Conservation (phyloP, 768 basidiomycete genomes). For the Russula griseocarnosa region DNA sequence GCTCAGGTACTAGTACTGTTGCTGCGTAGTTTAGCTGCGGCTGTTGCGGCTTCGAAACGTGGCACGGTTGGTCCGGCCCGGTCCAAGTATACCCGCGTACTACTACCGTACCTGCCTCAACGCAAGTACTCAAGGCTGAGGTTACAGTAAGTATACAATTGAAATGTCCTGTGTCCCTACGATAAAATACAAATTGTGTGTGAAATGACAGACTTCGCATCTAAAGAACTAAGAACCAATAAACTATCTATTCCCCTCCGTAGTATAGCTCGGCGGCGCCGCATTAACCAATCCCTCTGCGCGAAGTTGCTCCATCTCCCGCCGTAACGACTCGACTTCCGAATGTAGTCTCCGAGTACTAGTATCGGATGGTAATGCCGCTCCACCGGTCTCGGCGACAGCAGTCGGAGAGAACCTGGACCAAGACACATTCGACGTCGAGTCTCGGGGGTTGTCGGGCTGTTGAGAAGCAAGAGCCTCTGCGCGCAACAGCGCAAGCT, state of each 20-base stretch:
- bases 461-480: neutral
- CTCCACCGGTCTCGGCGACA: neutral
- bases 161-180: neutral
- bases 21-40: too few species aligned
- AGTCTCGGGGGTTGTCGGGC: neutral
- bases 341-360: conserved; percentile 9
- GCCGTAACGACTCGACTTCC: conserved; percentile 33
- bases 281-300: conserved; percentile 25
- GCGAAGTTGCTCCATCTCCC: conserved; percentile 31
- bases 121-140: too few species aligned
- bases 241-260: neutral
- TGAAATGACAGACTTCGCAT: neutral
- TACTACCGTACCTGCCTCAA: too few species aligned
- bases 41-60: too few species aligned
- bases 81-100: too few species aligned
- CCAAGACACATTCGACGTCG: neutral
- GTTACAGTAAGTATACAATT: neutral
- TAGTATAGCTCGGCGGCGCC: conserved; percentile 30
- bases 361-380: neutral
- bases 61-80: too few species aligned
- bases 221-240: neutral
- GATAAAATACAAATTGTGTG: neutral
- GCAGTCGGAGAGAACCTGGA: neutral
- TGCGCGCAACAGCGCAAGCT: conserved; percentile 14
- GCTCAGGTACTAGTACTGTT: too few species aligned